Percentiles rank a stretch among this genome's conserved stretches.
These are phyloP conservation scores for Microcyclospora pomicola DNA, from an alignment of 2,329 filamentous ascomycete genomes.

Conservation along the genomic window DNA sequence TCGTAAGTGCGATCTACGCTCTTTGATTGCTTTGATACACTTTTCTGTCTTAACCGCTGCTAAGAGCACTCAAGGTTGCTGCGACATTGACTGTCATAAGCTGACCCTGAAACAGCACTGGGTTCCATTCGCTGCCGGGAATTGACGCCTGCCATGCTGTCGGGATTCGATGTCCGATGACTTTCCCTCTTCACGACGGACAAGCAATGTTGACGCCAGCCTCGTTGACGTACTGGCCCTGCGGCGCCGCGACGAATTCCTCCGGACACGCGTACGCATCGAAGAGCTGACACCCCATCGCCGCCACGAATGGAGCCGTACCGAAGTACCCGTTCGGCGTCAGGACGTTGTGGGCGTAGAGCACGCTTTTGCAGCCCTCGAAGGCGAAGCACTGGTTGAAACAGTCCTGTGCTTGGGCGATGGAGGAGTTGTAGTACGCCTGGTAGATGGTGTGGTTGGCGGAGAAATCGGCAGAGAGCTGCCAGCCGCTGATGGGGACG, in stretches of 20 bases:
- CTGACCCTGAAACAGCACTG: too few species aligned
- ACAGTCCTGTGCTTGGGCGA: conserved; percentile 19
- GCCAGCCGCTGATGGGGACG: conserved; percentile 11
- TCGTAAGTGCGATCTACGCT: too few species aligned
- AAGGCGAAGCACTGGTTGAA: conserved; percentile 29
- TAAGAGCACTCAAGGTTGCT: too few species aligned
- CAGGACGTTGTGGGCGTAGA: conserved; percentile 25
- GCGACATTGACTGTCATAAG: conserved; percentile 8
- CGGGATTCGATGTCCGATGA: neutral
- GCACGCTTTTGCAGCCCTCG: conserved; percentile 22
- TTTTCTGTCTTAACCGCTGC: too few species aligned
- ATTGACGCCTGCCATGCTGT: too few species aligned
- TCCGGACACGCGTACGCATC: conserved; percentile 12
- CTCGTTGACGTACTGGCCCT: conserved; percentile 20
- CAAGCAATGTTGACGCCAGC: conserved; percentile 24
- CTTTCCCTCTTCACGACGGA: conserved; percentile 1
- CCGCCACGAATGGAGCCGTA: conserved; percentile 17
- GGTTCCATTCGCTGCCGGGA: too few species aligned
- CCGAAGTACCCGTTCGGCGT: conserved; percentile 24
- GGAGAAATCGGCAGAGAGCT: conserved; percentile 15
- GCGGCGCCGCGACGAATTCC: conserved; percentile 20
- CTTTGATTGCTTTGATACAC: too few species aligned
- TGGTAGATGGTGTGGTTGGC: conserved; percentile 18
- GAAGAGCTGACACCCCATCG: conserved; percentile 26
- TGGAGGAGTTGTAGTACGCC: conserved; percentile 19